Conservation (phyloP, 148 eudicot species). For the Nepenthes mirabilis region DNA sequence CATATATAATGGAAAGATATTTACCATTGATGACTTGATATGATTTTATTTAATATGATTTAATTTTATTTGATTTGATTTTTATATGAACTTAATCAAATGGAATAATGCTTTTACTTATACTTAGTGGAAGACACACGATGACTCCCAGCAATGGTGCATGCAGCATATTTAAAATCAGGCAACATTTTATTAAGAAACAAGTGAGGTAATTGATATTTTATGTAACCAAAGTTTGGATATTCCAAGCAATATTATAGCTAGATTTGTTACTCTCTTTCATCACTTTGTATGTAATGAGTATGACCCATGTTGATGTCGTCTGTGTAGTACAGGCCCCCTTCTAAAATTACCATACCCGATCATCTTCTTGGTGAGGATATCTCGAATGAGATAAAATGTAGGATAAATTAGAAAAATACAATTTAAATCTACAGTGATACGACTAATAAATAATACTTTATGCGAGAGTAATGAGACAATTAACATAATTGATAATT, state of each 20-base stretch:
- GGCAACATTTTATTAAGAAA: too few species aligned
- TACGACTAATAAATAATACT: not conserved
- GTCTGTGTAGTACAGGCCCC: not conserved
- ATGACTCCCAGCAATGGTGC: too few species aligned
- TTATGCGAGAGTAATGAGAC: not conserved
- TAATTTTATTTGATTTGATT: too few species aligned
- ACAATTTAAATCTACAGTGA: not conserved
- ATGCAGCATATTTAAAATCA: too few species aligned
- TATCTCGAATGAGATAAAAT: not conserved
- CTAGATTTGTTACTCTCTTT: not conserved
- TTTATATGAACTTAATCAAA: too few species aligned
- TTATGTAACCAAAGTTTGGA: too few species aligned
- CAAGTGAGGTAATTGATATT: too few species aligned
- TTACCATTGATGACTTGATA: too few species aligned
- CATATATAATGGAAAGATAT: too few species aligned
- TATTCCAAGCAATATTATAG: not conserved
- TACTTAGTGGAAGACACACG: too few species aligned
- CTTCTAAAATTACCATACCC: not conserved
- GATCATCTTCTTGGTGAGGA: slow-evolving; percentile 1
- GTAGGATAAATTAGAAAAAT: not conserved
- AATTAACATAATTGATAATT: not conserved
- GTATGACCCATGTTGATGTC: not conserved
- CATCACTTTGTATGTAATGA: not conserved
- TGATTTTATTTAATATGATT: too few species aligned
- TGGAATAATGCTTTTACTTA: too few species aligned